Percentiles rank a stretch among this genome's conserved stretches.
These are phyloP conservation scores for Mycoemilia scoparia DNA, from an alignment of 192 early-diverging fungal genomes.

Conservation along the genomic window DNA sequence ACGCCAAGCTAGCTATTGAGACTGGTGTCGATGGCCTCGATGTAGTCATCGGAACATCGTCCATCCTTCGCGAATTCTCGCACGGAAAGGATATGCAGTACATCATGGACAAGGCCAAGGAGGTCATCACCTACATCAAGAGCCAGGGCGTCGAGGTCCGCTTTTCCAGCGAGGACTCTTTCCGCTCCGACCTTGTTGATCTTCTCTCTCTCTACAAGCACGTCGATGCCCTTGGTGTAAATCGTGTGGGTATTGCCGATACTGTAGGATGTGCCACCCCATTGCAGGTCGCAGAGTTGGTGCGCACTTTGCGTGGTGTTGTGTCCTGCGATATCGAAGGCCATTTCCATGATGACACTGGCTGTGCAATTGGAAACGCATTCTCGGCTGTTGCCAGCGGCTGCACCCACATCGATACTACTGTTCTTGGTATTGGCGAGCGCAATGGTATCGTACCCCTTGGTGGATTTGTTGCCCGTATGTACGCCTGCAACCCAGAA, in stretches of 20 bases:
- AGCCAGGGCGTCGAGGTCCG: constrained; percentile 89
- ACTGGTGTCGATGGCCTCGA: constrained; percentile 95
- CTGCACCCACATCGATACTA: constrained; percentile 96
- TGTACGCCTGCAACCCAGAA: constrained; percentile 86
- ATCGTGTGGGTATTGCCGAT: constrained; percentile 97
- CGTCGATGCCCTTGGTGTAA: constrained; percentile 95
- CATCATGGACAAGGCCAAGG: constrained; percentile 87
- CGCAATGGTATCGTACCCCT: constrained; percentile 95
- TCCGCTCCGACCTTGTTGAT: constrained; percentile 92
- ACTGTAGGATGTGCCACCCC: constrained; percentile 98
- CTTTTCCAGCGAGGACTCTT: constrained; percentile 96
- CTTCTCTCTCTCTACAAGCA: constrained; percentile 88
- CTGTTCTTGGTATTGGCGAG: constrained; percentile 94
- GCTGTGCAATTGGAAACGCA: constrained; percentile 95
- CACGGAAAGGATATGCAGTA: constrained; percentile 99
- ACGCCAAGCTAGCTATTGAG: constrained; percentile 87
- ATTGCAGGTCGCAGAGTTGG: constrained; percentile 93
- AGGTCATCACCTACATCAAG: constrained; percentile 94
- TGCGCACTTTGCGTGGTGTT: constrained; percentile 82
- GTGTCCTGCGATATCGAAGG: constrained; percentile 98
- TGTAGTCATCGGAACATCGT: constrained; percentile 95
- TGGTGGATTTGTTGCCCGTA: constrained; percentile 83
- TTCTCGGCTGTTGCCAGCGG: constrained; percentile 93
- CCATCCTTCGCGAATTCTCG: constrained; percentile 90
- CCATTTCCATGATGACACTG: constrained; percentile 99